A percentile compares a stretch with the other conserved stretches of the same genome.
These are phyloP conservation scores for Teratosphaeria nubilosa DNA, from an alignment of 2,329 filamentous ascomycete genomes.

Conservation along the genomic window DNA sequence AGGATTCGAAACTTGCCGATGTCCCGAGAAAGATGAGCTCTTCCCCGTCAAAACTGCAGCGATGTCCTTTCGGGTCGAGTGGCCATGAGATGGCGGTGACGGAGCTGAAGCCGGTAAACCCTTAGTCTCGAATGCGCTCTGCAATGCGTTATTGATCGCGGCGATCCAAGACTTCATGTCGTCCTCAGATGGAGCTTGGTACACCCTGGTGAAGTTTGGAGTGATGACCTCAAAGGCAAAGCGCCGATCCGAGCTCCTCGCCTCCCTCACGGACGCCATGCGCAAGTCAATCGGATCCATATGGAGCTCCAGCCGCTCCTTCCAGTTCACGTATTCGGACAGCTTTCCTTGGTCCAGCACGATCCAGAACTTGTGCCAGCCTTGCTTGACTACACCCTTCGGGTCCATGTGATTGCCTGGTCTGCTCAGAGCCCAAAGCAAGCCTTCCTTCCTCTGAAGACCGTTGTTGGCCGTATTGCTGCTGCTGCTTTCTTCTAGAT, in stretches of 20 bases:
- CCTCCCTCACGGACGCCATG: slow-evolving; percentile 93
- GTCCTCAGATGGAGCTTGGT: slow-evolving; percentile 94
- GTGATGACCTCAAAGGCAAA: slow-evolving; percentile 99
- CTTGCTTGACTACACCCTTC: slow-evolving; percentile 88
- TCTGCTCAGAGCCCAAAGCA: slow-evolving; percentile 87
- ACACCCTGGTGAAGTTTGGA: slow-evolving; percentile 88
- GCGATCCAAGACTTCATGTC: slow-evolving; percentile 97
- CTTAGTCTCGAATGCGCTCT: slow-evolving; percentile 82
- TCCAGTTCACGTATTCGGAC: slow-evolving; percentile 99
- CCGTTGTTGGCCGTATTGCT: slow-evolving; percentile 44
- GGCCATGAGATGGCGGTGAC: slow-evolving; percentile 36
- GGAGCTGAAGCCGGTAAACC: slow-evolving; percentile 32
- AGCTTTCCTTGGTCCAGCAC: slow-evolving; percentile 93
- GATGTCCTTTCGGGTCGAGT: slow-evolving; percentile 57
- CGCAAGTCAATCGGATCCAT: slow-evolving; percentile 97
- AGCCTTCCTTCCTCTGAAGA: slow-evolving; percentile 78
- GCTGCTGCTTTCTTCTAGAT: slow-evolving; percentile 62
- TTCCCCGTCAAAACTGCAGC: slow-evolving; percentile 90
- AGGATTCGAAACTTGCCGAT: slow-evolving; percentile 38
- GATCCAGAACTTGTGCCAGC: slow-evolving; percentile 99
- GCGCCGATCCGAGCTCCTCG: slow-evolving; percentile 81
- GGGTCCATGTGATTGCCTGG: slow-evolving; percentile 93
- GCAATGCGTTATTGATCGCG: slow-evolving; percentile 92
- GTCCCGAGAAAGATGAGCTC: slow-evolving; percentile 59
- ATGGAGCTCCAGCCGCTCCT: slow-evolving; percentile 89